Conservation (phyloP, 208 protist species). For the Balamuthia mandrillaris region DNA sequence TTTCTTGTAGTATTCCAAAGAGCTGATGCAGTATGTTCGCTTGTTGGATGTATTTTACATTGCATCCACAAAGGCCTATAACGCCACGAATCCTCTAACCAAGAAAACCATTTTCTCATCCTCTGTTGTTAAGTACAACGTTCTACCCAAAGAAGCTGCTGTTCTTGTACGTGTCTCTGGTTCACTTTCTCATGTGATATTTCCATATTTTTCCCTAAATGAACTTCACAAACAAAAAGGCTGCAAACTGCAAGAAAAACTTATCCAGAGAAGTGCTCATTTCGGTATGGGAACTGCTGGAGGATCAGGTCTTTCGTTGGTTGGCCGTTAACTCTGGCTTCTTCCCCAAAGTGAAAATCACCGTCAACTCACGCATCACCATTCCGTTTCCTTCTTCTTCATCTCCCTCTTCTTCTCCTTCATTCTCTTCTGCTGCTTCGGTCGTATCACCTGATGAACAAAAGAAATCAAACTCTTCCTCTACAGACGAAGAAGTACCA, state of each 20-base stretch:
- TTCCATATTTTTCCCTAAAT: too few relatives aligned
- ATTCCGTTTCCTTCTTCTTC: background rate
- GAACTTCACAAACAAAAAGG: too few relatives aligned
- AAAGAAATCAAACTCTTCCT: too few relatives aligned
- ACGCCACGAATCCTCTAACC: background rate
- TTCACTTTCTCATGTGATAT: too few relatives aligned
- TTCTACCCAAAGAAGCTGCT: background rate
- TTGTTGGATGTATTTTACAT: background rate
- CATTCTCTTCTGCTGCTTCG: too few relatives aligned
- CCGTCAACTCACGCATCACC: background rate
- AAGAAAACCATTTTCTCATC: background rate
- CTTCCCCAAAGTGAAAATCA: background rate
- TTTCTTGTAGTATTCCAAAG: slow-evolving; percentile 5
- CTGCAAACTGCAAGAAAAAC: too few relatives aligned
- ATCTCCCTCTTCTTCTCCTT: too few relatives aligned
- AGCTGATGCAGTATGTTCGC: background rate
- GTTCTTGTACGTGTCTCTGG: background rate
- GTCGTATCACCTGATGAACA: too few relatives aligned
- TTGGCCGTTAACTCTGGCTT: too few relatives aligned
- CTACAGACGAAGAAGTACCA: too few relatives aligned
- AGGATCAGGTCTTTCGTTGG: too few relatives aligned
- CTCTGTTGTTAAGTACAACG: background rate
- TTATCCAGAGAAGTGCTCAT: too few relatives aligned
- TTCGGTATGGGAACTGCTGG: slow-evolving; percentile 23
- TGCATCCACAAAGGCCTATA: background rate